Evolutionary conservation across 2,329 filamentous ascomycete genomes (phyloP).

Genomic region (Diplodia corticola): DNA sequence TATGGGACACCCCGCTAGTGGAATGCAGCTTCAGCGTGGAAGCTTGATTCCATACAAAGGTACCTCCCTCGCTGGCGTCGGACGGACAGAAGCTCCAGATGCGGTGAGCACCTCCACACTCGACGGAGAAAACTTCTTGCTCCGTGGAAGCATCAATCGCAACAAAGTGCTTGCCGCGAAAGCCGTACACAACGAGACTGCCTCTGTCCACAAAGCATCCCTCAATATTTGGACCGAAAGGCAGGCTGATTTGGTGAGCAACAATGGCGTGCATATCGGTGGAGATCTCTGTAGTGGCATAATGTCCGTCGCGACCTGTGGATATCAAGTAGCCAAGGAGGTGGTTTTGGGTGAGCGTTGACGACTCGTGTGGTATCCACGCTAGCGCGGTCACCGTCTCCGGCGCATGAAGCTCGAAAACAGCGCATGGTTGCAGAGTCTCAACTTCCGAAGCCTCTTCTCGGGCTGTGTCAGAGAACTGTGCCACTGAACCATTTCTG

Average conservation of each 20-base stretch:
- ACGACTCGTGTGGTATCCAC: slow-evolving; percentile 28
- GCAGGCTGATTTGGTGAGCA: slow-evolving; percentile 67
- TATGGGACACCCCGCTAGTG: slow-evolving; percentile 45
- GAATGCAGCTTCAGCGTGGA: slow-evolving; percentile 53
- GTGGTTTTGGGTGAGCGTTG: slow-evolving; percentile 8
- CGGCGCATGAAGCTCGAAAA: slow-evolving; percentile 46
- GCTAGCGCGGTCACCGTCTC: slow-evolving; percentile 70
- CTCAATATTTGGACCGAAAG: slow-evolving; percentile 76
- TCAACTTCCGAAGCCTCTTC: not conserved
- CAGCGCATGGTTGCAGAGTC: not conserved
- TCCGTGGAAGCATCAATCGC: slow-evolving; percentile 76
- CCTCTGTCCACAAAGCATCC: slow-evolving; percentile 62
- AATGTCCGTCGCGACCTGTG: slow-evolving; percentile 75
- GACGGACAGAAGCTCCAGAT: slow-evolving; percentile 62
- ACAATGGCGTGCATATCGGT: slow-evolving; percentile 39
- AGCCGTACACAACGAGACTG: slow-evolving; percentile 75
- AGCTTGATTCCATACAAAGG: slow-evolving; percentile 75
- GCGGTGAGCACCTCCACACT: slow-evolving; percentile 84
- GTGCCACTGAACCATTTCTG: slow-evolving; percentile 9
- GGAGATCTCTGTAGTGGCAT: slow-evolving; percentile 60
- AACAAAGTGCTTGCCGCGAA: slow-evolving; percentile 75
- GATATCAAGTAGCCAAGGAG: slow-evolving; percentile 59
- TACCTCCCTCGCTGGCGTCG: slow-evolving; percentile 41
- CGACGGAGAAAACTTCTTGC: slow-evolving; percentile 67
- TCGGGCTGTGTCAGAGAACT: not conserved